Conservation (phyloP, 2,329 filamentous ascomycete species). For the Thielaviopsis ethacetica region DNA sequence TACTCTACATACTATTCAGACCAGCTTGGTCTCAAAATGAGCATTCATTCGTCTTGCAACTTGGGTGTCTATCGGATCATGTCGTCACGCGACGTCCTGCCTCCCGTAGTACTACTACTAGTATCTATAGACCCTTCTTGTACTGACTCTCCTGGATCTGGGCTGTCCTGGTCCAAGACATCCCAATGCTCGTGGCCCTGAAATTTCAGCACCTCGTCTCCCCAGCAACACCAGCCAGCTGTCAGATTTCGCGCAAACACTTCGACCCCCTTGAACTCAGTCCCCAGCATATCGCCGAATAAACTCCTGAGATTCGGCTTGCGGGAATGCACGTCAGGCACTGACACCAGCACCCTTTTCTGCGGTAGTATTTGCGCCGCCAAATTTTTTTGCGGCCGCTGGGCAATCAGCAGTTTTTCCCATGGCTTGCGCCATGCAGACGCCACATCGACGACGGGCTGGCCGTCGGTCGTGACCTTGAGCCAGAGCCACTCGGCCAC, state of each 20-base stretch:
- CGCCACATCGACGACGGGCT: conserved; percentile 45
- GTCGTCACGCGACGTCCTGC: not conserved
- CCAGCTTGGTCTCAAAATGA: not conserved
- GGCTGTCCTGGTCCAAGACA: not conserved
- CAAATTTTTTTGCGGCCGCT: conserved; percentile 19
- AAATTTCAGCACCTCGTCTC: conserved; percentile 55
- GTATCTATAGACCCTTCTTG: not conserved
- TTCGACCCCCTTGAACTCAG: conserved; percentile 45
- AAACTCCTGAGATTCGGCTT: conserved; percentile 55
- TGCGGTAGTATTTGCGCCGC: not conserved
- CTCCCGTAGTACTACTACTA: not conserved
- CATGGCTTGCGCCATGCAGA: conserved; percentile 58
- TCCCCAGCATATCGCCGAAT: conserved; percentile 37
- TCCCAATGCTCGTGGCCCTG: conserved; percentile 41
- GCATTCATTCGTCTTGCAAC: not conserved
- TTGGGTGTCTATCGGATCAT: too few species aligned
- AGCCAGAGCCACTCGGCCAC: conserved; percentile 65
- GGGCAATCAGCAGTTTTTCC: conserved; percentile 52
- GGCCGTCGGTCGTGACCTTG: conserved; percentile 50
- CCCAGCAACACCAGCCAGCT: conserved; percentile 65
- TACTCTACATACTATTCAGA: not conserved
- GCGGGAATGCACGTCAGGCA: conserved; percentile 61
- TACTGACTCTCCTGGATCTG: not conserved
- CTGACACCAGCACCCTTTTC: conserved; percentile 46
- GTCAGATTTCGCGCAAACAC: conserved; percentile 62